Percentiles rank a stretch among this genome's conserved stretches.
phyloP scores from a whole-genome alignment of 2,329 filamentous ascomycete genomes.

The Fusarium staphyleae region DNA sequence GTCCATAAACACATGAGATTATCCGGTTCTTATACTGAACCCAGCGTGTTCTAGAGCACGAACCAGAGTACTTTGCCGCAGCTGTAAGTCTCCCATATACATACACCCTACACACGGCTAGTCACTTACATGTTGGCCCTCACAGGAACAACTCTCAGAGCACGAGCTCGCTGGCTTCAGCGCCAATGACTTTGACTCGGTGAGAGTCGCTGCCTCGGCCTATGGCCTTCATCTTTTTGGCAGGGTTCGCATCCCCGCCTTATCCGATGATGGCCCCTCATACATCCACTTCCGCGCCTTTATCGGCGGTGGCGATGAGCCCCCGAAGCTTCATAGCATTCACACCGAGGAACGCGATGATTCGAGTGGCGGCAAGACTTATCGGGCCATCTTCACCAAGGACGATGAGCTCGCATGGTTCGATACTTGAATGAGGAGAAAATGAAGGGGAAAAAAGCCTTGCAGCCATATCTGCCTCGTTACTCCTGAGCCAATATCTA shows the following conservation, averaged over 20 bases:
- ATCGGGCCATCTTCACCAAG: slow-evolving; percentile 89
- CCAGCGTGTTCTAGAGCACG: slow-evolving; percentile 55
- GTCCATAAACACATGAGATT: slow-evolving; percentile 4
- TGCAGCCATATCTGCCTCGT: slow-evolving; percentile 25
- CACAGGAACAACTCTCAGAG: slow-evolving; percentile 52
- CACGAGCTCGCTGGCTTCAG: slow-evolving; percentile 89
- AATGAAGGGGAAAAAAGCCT: slow-evolving; percentile 19
- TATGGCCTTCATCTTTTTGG: slow-evolving; percentile 81
- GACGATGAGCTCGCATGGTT: slow-evolving; percentile 83
- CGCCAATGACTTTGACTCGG: slow-evolving; percentile 83
- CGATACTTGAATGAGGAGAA: slow-evolving; percentile 47
- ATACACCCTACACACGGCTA: neutral
- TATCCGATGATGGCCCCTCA: slow-evolving; percentile 63
- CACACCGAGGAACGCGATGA: slow-evolving; percentile 97
- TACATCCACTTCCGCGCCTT: slow-evolving; percentile 90
- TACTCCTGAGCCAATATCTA: slow-evolving; percentile 25
- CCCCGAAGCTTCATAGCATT: slow-evolving; percentile 85
- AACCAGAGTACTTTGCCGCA: slow-evolving; percentile 62
- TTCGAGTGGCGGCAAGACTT: slow-evolving; percentile 86
- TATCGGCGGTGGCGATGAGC: slow-evolving; percentile 81
- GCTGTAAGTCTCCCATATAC: slow-evolving; percentile 44
- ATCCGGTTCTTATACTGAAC: neutral
- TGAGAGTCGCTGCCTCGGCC: slow-evolving; percentile 87
- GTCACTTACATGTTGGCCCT: neutral
- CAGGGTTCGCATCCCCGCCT: slow-evolving; percentile 66